phyloP scores from a whole-genome alignment of 352 stramenopile species.

The Globisporangium barbulae region DNA sequence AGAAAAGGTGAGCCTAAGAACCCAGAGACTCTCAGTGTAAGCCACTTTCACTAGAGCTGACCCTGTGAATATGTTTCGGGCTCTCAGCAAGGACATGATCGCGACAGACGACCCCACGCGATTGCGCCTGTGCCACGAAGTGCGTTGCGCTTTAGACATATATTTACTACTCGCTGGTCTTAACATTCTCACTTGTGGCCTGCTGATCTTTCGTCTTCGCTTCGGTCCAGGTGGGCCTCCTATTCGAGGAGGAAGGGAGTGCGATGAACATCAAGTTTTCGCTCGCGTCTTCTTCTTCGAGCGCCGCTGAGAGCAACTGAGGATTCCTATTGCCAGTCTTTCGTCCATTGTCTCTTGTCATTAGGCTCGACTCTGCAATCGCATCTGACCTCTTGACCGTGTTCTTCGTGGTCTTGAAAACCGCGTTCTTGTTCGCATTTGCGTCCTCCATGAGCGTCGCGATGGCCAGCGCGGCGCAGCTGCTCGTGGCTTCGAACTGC shows the following conservation, averaged over 20 bases:
- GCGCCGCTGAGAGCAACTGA: constrained; percentile 1
- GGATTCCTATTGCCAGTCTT: not conserved
- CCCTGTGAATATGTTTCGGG: not conserved
- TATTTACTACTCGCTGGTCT: not conserved
- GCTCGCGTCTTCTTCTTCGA: not conserved
- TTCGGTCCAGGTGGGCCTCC: constrained; percentile 17
- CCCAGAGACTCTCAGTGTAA: not conserved
- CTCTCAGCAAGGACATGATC: constrained; percentile 9
- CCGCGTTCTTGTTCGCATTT: constrained; percentile 17
- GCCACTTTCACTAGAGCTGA: not conserved
- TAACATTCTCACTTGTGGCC: not conserved
- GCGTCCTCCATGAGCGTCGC: constrained; percentile 67
- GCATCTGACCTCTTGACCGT: not conserved
- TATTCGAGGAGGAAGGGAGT: constrained; percentile 37
- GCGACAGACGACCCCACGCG: constrained; percentile 8
- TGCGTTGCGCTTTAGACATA: not conserved
- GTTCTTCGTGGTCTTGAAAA: not conserved
- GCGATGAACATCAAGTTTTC: not conserved
- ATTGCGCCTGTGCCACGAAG: constrained; percentile 8
- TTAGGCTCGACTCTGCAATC: not conserved
- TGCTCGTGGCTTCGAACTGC: constrained; percentile 87
- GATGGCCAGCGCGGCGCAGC: constrained; percentile 61
- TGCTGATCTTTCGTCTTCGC: not conserved
- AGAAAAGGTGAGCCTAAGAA: constrained; percentile 1
- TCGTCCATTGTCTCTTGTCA: not conserved